These are phyloP conservation scores for Alternaria arbusti DNA, from an alignment of 2,329 filamentous ascomycete species.

Conservation along the genomic window DNA sequence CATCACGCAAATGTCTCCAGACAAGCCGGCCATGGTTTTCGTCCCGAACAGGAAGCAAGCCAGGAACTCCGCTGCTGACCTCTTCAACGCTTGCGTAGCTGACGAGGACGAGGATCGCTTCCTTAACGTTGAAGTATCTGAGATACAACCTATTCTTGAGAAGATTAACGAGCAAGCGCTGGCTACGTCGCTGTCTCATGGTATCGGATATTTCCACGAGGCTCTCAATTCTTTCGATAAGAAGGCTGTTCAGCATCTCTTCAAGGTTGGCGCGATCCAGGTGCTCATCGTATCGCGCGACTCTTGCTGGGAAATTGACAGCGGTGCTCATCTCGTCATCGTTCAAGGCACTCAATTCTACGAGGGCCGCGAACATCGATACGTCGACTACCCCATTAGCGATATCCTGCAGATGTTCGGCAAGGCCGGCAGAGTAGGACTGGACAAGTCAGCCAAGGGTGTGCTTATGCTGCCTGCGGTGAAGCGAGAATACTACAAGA, in stretches of 20 bases:
- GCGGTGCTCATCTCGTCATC: conserved; percentile 86
- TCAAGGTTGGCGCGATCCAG: conserved; percentile 86
- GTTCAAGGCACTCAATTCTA: conserved; percentile 99
- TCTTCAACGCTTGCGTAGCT: conserved; percentile 84
- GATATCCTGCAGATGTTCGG: conserved; percentile 99
- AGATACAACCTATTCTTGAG: conserved; percentile 81
- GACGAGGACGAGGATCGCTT: conserved; percentile 95
- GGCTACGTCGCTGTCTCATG: conserved; percentile 88
- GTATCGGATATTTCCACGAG: conserved; percentile 97
- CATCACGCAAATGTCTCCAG: conserved; percentile 83
- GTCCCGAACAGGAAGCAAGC: conserved; percentile 94
- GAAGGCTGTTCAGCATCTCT: conserved; percentile 91
- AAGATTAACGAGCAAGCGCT: conserved; percentile 86
- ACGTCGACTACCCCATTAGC: conserved; percentile 92
- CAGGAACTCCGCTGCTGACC: conserved; percentile 81
- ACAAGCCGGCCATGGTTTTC: conserved; percentile 90
- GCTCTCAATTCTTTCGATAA: conserved; percentile 88
- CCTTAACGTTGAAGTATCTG: conserved; percentile 80
- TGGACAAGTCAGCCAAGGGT: conserved; percentile 82
- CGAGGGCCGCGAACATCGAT: conserved; percentile 94
- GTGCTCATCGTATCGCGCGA: conserved; percentile 83
- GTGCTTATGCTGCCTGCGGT: conserved; percentile 96
- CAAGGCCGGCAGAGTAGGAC: conserved; percentile 79
- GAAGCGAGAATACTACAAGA: conserved; percentile 98
- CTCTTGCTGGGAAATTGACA: conserved; percentile 94